Evolutionary conservation across 2,329 filamentous ascomycete genomes (phyloP), one percentile per base, ranked within the genome.

Genomic region (Zymoseptoria pseudotritici): DNA sequence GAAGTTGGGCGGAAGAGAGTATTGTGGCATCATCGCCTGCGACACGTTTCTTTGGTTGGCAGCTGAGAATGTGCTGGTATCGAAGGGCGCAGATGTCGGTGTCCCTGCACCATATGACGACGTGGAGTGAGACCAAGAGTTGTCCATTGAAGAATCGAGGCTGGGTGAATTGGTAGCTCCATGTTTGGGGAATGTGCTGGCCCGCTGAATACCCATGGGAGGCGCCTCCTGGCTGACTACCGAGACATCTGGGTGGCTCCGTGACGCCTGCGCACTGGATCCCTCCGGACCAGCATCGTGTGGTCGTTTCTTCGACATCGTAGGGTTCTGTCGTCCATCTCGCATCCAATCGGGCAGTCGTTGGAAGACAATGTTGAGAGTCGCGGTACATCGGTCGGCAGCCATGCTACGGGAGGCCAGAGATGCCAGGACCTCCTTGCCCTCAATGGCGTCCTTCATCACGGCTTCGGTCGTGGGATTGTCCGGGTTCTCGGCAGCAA

Each of bases 331-430:
- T 21, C 77, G 76, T 54, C 75, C 78, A 59, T 80, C 76, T 36
- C 83, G 79, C 67, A 73, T 70, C 71, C 72, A 75, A 29, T 70
- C 86, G 0, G 92, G 91, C 0, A 97, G 76, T 70, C 91, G 85
- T 61, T 94, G 89, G 72, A 97, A 97, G 7, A 97, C 81, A 54
- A 81, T 90, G 71, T 86, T 83, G 26, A 99, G 80, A 50, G 90
- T 88, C 53, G 80, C 82, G 1, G 89, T 90, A 69, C 95, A 94
- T 62, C 90, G 82, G 71, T 97, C 91, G 2, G 94, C 94, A 42
- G 92, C 91, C 80, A 95, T 82, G 70, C 91, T 97, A 68, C 88
- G 87, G 68, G 89, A 86, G 2, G 91, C 88, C 60, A 97, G 81
- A 17, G 85, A 86, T 55, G 86, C 84, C 61, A 97, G 83, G 63